phyloP scores from a whole-genome alignment of 495 filamentous ascomycete species.

The Annulohypoxylon nitens region DNA sequence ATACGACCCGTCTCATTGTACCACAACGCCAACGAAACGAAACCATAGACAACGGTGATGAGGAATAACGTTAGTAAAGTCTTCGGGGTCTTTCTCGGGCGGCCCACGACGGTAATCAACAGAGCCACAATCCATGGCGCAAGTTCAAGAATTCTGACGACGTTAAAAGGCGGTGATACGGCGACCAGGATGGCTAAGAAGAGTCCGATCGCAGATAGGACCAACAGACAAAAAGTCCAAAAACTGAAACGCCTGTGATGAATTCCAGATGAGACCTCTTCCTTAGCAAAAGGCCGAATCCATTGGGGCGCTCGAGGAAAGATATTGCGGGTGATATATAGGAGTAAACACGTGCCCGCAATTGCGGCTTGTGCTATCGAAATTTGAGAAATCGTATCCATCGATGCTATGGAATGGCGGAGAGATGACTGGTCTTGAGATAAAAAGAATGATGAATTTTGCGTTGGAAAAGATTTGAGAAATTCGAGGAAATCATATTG shows the following conservation, averaged over 20 bases:
- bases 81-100: constrained; percentile 62
- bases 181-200: constrained; percentile 42
- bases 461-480: constrained; percentile 28
- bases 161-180: constrained; percentile 36
- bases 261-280: constrained; percentile 32
- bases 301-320: constrained; percentile 50
- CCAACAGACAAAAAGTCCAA: constrained; percentile 44
- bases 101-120: constrained; percentile 61
- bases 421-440: neutral
- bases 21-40: constrained; percentile 55
- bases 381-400: constrained; percentile 36
- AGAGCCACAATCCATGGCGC: constrained; percentile 59
- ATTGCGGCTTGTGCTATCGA: constrained; percentile 48
- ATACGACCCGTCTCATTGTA: constrained; percentile 44
- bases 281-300: constrained; percentile 50
- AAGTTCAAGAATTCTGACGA: constrained; percentile 38
- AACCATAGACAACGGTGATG: constrained; percentile 51
- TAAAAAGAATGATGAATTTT: constrained; percentile 19
- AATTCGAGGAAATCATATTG: constrained; percentile 40
- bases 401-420: constrained; percentile 24
- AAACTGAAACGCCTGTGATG: constrained; percentile 40
- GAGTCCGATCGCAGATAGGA: constrained; percentile 43
- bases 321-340: constrained; percentile 40
- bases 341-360: constrained; percentile 39
- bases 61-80: constrained; percentile 57